Percentiles rank a stretch among this genome's conserved stretches.
Evolutionary conservation across 768 basidiomycete genomes (phyloP).

Genomic region (Lentinula raphanica): DNA sequence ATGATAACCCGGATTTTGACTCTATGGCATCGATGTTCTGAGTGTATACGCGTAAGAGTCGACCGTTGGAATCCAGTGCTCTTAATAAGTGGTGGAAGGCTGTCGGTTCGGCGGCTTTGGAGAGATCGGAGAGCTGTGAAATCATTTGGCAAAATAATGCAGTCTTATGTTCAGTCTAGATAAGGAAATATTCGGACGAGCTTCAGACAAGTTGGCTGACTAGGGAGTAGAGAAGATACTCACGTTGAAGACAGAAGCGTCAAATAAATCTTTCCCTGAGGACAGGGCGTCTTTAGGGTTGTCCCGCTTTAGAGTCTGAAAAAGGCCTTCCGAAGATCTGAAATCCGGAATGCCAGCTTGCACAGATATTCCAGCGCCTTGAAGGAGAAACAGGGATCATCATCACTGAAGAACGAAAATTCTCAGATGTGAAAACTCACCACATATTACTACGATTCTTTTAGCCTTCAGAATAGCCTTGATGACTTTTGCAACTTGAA

Average conservation of each 20-base stretch:
- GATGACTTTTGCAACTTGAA: constrained; percentile 49
- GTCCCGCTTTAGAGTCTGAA: constrained; percentile 70
- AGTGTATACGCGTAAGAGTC: constrained; percentile 82
- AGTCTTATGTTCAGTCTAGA: constrained; percentile 69
- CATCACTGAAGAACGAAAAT: constrained; percentile 6
- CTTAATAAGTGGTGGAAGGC: constrained; percentile 76
- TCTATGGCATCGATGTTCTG: constrained; percentile 94
- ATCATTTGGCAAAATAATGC: constrained; percentile 87
- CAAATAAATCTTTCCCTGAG: constrained; percentile 84
- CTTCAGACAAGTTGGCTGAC: neutral
- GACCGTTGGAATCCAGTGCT: constrained; percentile 66
- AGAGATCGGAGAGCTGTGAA: constrained; percentile 70
- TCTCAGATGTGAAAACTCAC: constrained; percentile 37
- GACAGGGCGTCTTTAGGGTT: constrained; percentile 67
- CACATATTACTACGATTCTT: constrained; percentile 82
- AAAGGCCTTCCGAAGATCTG: constrained; percentile 74
- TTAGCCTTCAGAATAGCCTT: constrained; percentile 73
- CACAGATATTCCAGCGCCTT: constrained; percentile 87
- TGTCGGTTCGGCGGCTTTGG: constrained; percentile 70
- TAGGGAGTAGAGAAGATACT: constrained; percentile 18
- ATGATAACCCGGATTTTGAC: constrained; percentile 77
- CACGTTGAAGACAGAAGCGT: constrained; percentile 86
- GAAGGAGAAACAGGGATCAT: constrained; percentile 1
- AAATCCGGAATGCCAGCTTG: constrained; percentile 89
- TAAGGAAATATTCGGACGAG: constrained; percentile 4